A percentile compares a stretch with the other conserved stretches of the same genome.
Evolutionary conservation across 192 early-diverging fungal genomes (phyloP).

Genomic region (Geranomyces michiganensis): DNA sequence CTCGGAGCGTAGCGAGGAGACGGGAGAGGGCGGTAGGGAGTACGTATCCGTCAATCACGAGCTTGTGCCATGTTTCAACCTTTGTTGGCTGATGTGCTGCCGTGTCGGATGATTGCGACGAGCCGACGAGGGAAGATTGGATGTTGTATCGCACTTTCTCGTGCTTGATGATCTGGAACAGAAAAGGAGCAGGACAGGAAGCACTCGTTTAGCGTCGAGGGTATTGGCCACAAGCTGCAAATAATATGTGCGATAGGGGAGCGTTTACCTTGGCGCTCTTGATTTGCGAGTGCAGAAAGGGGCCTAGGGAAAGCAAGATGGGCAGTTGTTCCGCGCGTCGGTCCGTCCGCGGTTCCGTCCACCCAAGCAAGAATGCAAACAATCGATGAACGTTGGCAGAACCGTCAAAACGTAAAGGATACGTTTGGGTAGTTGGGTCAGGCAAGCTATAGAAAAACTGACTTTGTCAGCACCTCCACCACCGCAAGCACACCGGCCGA

Average conservation of each 20-base stretch:
- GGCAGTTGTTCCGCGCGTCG: slow-evolving; percentile 21
- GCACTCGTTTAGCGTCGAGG: too few relatives aligned
- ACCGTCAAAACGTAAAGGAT: slow-evolving; percentile 10
- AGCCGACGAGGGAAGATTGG: background rate
- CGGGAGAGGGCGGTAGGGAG: slow-evolving; percentile 11
- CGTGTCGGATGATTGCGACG: background rate
- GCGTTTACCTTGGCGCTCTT: slow-evolving; percentile 25
- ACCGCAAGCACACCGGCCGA: too few relatives aligned
- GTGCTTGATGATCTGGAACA: slow-evolving; percentile 24
- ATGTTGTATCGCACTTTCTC: slow-evolving; percentile 20
- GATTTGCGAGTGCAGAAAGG: slow-evolving; percentile 21
- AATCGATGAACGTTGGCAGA: slow-evolving; percentile 12
- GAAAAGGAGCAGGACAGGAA: background rate
- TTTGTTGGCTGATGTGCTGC: background rate
- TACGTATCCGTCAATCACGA: slow-evolving; percentile 23
- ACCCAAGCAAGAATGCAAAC: slow-evolving; percentile 26
- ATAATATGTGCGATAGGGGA: background rate
- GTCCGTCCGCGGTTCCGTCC: slow-evolving; percentile 31
- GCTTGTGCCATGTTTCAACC: slow-evolving; percentile 18
- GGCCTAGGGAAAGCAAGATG: slow-evolving; percentile 7
- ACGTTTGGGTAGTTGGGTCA: background rate
- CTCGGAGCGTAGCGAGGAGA: background rate
- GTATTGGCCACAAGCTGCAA: too few relatives aligned
- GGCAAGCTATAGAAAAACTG: background rate
- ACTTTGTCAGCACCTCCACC: too few relatives aligned